Conservation (phyloP, 148 eudicot genomes). For the Limonium bicolor region DNA sequence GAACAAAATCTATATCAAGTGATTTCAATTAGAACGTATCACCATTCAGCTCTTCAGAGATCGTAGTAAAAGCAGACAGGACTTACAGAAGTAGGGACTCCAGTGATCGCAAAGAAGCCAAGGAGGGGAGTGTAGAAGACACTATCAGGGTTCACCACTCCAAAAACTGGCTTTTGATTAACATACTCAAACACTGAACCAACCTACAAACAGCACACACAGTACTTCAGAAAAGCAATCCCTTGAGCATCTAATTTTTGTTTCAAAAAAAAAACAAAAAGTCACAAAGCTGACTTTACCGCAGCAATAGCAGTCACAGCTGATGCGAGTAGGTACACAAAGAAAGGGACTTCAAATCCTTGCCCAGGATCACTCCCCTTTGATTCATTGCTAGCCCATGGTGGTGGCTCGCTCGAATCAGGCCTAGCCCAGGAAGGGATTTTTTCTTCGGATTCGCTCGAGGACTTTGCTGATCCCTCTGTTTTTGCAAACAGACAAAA, state of each 20-base stretch:
- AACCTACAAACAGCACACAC: constrained; percentile 39
- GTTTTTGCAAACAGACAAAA: constrained; percentile 25
- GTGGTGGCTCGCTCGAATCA: constrained; percentile 87
- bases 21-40: too few relatives aligned
- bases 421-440: constrained; percentile 84
- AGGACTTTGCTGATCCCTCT: constrained; percentile 28
- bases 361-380: constrained; percentile 19
- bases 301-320: constrained; percentile 95
- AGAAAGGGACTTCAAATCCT: constrained; percentile 45
- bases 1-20: too few relatives aligned
- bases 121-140: constrained; percentile 80
- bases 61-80: not conserved
- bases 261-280: not conserved
- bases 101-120: constrained; percentile 80
- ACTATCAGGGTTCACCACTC: constrained; percentile 67
- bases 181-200: constrained; percentile 85
- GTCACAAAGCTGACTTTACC: constrained; percentile 25
- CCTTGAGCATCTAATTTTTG: too few relatives aligned
- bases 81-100: constrained; percentile 85
- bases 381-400: constrained; percentile 76
- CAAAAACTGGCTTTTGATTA: constrained; percentile 78
- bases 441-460: constrained; percentile 31
- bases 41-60: too few relatives aligned
- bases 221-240: too few relatives aligned
- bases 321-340: constrained; percentile 80